phyloP scores from a whole-genome alignment of 148 eudicot species.

The Spergularia bocconei region DNA sequence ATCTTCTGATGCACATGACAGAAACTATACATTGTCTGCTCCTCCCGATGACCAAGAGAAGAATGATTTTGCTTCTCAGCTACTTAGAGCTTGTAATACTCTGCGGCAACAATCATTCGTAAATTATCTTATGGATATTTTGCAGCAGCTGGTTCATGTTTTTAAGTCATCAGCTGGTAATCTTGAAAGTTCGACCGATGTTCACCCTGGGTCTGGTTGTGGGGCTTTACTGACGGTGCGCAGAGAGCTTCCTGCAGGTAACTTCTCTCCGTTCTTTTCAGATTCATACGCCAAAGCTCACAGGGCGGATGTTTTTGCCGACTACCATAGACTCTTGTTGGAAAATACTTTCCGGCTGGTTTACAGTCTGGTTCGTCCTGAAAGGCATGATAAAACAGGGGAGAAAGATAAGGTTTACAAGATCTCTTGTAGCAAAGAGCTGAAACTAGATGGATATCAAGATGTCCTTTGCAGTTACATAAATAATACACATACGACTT shows the following conservation, averaged over 20 bases:
- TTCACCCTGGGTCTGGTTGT: constrained; percentile 80
- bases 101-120: constrained; percentile 91
- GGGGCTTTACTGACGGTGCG: constrained; percentile 87
- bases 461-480: constrained; percentile 98
- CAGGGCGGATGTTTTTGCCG: constrained; percentile 79
- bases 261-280: constrained; percentile 93
- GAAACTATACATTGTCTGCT: constrained; percentile 41
- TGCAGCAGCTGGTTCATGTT: constrained; percentile 89
- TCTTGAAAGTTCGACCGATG: constrained; percentile 54
- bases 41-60: constrained; percentile 69
- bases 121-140: constrained; percentile 90
- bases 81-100: constrained; percentile 74
- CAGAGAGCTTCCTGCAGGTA: constrained; percentile 98
- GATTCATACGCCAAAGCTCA: constrained; percentile 98
- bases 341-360: constrained; percentile 91
- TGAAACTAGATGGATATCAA: constrained; percentile 97
- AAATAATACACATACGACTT: constrained; percentile 81
- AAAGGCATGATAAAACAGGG: constrained; percentile 86
- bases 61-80: constrained; percentile 68
- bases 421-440: constrained; percentile 64
- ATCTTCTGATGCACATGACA: constrained; percentile 62
- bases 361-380: constrained; percentile 94
- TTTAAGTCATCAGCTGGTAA: constrained; percentile 69
- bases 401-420: constrained; percentile 83
- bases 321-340: constrained; percentile 87